Base-by-base conservation (phyloP, 108 stramenopile genomes). In the Parietichytrium sp. region DNA sequence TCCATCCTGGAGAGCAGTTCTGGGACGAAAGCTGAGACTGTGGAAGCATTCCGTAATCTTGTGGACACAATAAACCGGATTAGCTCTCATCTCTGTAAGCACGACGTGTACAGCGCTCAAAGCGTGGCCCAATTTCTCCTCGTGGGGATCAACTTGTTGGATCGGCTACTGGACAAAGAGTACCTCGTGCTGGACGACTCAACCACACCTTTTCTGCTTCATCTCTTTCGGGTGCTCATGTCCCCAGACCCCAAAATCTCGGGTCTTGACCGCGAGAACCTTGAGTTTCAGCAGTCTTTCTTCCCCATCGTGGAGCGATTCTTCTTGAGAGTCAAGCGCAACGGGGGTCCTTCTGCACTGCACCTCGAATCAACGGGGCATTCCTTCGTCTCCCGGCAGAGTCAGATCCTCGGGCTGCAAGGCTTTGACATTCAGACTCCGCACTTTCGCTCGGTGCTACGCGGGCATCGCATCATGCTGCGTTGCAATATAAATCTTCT, bases 381-480 rank as follows among this genome's bases (percentile, higher is more conserved):
- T n/a, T n/a, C n/a, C n/a, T n/a, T n/a, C n/a, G n/a, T n/a, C n/a
- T n/a, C n/a, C n/a, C n/a, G n/a, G n/a, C n/a, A n/a, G n/a, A n/a
- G n/a, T n/a, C n/a, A n/a, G n/a, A n/a, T n/a, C n/a, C n/a, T n/a
- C n/a, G n/a, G n/a, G n/a, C n/a, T n/a, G n/a, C n/a, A n/a, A n/a
- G n/a, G n/a, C n/a, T n/a, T n/a, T n/a, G n/a, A n/a, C n/a, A n/a
- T n/a, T n/a, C n/a, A n/a, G n/a, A n/a, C n/a, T n/a, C n/a, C n/a
- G n/a, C n/a, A n/a, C 10, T 72, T 36, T n/a, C 61, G 61, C 29
- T 45, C 61, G 12, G 6, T 6, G 61, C 61, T 72, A 6, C 61
- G 61, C 10, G 61, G 61, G 38, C 61, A 72, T 27, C 61, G 61
- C 42, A 72, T 72, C 15, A 33, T 72, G 13, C 42, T 33, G 29